These are phyloP conservation scores for Gonium pectorale DNA, from an alignment of 139 green algal species.

Conservation along the genomic window DNA sequence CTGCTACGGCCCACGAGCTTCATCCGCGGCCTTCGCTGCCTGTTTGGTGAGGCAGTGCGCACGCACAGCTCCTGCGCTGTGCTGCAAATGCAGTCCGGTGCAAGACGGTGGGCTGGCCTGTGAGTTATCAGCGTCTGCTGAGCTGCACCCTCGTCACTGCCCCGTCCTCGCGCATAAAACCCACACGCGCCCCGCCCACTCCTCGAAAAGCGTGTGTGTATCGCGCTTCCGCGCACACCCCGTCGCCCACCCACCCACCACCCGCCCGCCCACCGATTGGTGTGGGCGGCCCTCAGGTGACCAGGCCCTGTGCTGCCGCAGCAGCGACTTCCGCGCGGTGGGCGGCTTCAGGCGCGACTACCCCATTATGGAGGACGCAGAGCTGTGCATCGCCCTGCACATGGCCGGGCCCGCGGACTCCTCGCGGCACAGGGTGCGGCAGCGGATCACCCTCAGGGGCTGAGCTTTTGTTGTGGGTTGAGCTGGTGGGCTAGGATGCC, in stretches of 20 bases:
- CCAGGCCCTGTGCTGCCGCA: conserved; percentile 77
- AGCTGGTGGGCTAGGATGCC: no score
- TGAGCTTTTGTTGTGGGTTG: no score
- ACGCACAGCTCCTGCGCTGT: no score
- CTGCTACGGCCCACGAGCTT: conserved; percentile 71
- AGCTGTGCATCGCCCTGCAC: conserved; percentile 81
- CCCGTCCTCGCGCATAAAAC: no score
- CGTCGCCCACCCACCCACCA: not conserved
- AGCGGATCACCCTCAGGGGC: no score
- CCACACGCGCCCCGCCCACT: no score
- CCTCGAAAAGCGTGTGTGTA: not conserved
- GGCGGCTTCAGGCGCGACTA: conserved; percentile 70
- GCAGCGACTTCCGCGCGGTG: conserved; percentile 63
- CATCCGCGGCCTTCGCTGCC: conserved; percentile 56
- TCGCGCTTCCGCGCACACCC: not conserved
- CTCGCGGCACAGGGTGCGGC: not conserved
- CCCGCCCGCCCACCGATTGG: not conserved
- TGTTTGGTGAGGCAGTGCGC: conserved; percentile 74
- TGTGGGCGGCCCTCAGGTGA: conserved; percentile 66
- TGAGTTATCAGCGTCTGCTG: not conserved
- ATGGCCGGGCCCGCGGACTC: conserved; percentile 37
- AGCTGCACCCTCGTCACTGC: not conserved
- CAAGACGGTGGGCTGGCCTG: no score
- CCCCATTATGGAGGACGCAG: conserved; percentile 87
- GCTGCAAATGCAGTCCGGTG: no score